Percentiles rank a stretch among this genome's conserved stretches.
Evolutionary conservation across 176 grass and related monocot species (phyloP).

Genomic region (Bromus sterilis): DNA sequence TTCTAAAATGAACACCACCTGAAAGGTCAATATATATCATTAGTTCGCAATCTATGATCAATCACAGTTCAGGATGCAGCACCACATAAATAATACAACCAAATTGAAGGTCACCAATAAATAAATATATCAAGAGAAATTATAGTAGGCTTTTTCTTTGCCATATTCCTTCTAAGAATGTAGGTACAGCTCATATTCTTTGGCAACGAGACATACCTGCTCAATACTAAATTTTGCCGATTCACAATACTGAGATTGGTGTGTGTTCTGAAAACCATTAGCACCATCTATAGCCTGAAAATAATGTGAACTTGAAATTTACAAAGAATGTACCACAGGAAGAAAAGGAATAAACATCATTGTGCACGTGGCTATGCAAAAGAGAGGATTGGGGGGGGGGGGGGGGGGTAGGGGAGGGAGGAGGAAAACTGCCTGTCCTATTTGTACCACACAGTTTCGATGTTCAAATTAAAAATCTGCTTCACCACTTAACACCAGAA

Average conservation of each 20-base stretch:
- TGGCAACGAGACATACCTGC: constrained; percentile 59
- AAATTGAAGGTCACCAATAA: constrained; percentile 1
- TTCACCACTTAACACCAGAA: not conserved
- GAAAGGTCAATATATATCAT: constrained; percentile 11
- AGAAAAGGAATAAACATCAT: not conserved
- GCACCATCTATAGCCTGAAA: constrained; percentile 79
- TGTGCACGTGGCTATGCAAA: not conserved
- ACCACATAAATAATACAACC: constrained; percentile 10
- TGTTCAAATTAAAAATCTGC: not conserved
- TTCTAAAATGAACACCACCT: constrained; percentile 88
- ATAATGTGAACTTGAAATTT: constrained; percentile 22
- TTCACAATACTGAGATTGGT: constrained; percentile 68
- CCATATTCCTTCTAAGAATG: not conserved
- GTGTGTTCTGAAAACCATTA: constrained; percentile 91
- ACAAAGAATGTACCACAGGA: constrained; percentile 13
- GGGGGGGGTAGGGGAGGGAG: too few relatives aligned
- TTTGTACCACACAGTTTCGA: not conserved
- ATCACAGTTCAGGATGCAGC: not conserved
- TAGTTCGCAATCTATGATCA: not conserved
- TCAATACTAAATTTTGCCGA: constrained; percentile 84
- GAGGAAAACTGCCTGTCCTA: not conserved
- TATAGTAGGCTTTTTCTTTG: not conserved
- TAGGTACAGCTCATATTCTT: not conserved
- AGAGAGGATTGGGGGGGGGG: too few relatives aligned
- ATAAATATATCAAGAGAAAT: constrained; percentile 13